Evolutionary conservation across 345 rosid species (phyloP), one percentile per base, ranked within the genome.

Genomic region (Arabis alpina): DNA sequence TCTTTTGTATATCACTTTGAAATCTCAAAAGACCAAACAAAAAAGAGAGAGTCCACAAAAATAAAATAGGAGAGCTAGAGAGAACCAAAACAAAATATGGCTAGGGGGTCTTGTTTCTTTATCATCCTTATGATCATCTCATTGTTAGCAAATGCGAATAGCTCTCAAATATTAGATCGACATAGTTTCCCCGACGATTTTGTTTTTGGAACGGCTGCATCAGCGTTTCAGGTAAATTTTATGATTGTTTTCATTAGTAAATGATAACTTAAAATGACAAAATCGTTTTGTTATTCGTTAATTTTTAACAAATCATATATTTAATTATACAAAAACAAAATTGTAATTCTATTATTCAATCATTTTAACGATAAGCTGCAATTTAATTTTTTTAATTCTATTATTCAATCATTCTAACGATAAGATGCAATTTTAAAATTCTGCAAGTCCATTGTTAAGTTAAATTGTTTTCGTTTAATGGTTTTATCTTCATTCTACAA

Each of bases 201-300:
- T 58, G 70, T 82, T 23, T 88, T 88, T 19, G 94, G 94, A 23
- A 88, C 94, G 0, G 94, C 94, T 57, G 84, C 94, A 14, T 82
- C 91, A 13, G 91, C 94, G 24, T 88, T 77, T 76, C 94, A 88
- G 87, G 94, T 88, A 42, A 19, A 4, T 47, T 47, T 54, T 36
- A 10, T 52, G 6, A 37, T 67, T 43, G 1, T 43, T 15, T 36
- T 63, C 9, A 3, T 0, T n/a, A 8, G 34, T 59, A 8, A 66
- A 43, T 23, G 52, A 15, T 19, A 19, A 19, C 23, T 19, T 19
- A 19, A 19, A 19, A 19, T 19, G 0, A 16, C 5, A 11, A 54
- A 42, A 9, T 24, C 1, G 24, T 24, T 54, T 44, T 63, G 64
- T 55, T 57, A 45, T 36, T 55, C 6, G 36, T 5, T 32, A 32